Conservation (phyloP, 768 basidiomycete species). For the Lactarius vividus region DNA sequence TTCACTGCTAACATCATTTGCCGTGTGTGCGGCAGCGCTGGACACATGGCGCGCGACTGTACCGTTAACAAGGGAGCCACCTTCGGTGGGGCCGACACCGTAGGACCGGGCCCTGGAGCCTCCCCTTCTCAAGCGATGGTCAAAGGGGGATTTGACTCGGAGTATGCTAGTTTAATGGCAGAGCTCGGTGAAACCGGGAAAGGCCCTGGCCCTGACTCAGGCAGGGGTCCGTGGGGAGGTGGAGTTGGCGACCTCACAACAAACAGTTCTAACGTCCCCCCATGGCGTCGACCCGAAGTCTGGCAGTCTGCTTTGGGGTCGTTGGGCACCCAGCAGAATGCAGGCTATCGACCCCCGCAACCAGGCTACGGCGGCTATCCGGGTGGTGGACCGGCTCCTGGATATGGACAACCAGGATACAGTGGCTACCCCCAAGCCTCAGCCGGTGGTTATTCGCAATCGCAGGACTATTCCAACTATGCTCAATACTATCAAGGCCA, state of each 20-base stretch:
- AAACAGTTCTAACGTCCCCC: conserved; percentile 77
- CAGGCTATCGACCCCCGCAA: conserved; percentile 65
- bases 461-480: conserved; percentile 79
- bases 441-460: conserved; percentile 34
- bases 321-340: conserved; percentile 37
- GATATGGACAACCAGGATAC: conserved; percentile 27
- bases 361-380: conserved; percentile 51
- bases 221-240: conserved; percentile 57
- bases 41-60: conserved; percentile 99
- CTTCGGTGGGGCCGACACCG: conserved; percentile 10
- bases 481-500: conserved; percentile 87
- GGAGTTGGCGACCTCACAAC: conserved; percentile 54
- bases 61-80: conserved; percentile 75
- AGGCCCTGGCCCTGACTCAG: conserved; percentile 52
- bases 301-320: conserved; percentile 59
- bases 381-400: conserved; percentile 20
- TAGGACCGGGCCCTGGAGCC: conserved; percentile 55
- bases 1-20: conserved; percentile 99
- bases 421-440: conserved; percentile 22
- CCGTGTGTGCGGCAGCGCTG: conserved; percentile 95
- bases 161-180: conserved; percentile 96
- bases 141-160: conserved; percentile 90
- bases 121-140: conserved; percentile 46
- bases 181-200: conserved; percentile 87
- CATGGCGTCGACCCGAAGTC: conserved; percentile 87